Conservation (phyloP, 139 green algal genomes). For the Choricystis sp. region DNA sequence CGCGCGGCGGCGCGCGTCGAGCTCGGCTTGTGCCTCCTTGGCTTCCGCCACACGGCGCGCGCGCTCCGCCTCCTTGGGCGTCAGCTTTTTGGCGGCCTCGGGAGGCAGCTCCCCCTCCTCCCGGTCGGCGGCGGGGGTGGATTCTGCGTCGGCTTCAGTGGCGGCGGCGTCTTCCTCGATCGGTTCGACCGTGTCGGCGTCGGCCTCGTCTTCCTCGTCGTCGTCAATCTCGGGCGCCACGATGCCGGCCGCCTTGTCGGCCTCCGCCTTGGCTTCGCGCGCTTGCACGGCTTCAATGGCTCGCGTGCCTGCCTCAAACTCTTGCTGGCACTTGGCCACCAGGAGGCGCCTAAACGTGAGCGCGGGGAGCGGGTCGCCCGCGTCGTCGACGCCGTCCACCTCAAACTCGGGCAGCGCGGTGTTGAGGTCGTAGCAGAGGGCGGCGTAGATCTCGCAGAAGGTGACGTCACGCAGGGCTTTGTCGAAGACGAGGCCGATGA, state of each 20-base stretch:
- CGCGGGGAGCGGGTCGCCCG: not conserved
- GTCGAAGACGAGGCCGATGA: conserved; percentile 89
- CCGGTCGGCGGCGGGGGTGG: conserved; percentile 3
- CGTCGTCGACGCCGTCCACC: not conserved
- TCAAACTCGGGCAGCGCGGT: conserved; percentile 18
- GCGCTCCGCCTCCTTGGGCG: conserved; percentile 6
- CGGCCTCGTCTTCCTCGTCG: conserved; percentile 17
- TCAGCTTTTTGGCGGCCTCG: conserved; percentile 15
- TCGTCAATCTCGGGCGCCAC: conserved; percentile 10
- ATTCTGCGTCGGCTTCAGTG: not conserved
- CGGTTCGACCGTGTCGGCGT: not conserved
- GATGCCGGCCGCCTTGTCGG: conserved; percentile 1
- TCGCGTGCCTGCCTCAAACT: conserved; percentile 69
- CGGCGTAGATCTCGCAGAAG: conserved; percentile 86
- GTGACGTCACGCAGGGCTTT: conserved; percentile 92
- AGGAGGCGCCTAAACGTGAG: conserved; percentile 63
- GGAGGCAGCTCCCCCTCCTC: conserved; percentile 33
- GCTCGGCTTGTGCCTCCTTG: conserved; percentile 29
- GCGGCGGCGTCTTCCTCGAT: not conserved
- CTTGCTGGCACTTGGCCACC: conserved; percentile 96
- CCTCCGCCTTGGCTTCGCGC: conserved; percentile 28
- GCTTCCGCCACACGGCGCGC: conserved; percentile 14
- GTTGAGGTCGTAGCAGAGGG: conserved; percentile 45
- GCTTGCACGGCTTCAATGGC: conserved; percentile 41
- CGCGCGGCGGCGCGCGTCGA: conserved; percentile 59